A percentile compares a stretch with the other conserved stretches of the same genome.
phyloP scores from a whole-genome alignment of 805 yeast genomes.

The Barnettozyma wickerhamii region DNA sequence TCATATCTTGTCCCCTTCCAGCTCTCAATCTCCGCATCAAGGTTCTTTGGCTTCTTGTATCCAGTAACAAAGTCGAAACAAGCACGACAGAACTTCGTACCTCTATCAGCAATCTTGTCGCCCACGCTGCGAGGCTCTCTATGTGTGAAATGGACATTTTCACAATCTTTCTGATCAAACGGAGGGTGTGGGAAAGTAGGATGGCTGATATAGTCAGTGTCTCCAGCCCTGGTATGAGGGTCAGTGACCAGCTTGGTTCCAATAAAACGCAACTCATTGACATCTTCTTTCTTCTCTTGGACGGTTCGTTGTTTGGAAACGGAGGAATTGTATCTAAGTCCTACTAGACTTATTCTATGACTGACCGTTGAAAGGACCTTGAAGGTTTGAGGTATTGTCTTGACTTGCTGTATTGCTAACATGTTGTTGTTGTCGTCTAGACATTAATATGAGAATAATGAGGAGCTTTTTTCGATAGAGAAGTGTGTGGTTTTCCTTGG shows the following conservation, averaged over 20 bases:
- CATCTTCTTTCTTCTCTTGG: not conserved
- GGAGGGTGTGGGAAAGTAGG: constrained; percentile 42
- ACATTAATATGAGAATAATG: too few relatives aligned
- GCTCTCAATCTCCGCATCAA: constrained; percentile 27
- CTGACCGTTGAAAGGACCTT: not conserved
- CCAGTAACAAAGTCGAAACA: constrained; percentile 63
- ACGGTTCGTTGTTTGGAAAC: not conserved
- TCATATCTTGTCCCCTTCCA: constrained; percentile 35
- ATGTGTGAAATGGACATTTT: constrained; percentile 44
- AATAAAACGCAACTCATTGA: not conserved
- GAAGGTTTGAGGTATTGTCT: not conserved
- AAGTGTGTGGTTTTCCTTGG: too few relatives aligned
- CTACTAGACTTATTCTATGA: too few relatives aligned
- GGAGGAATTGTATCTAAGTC: not conserved
- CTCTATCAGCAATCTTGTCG: constrained; percentile 48
- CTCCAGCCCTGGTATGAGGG: not conserved
- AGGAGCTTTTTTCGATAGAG: too few relatives aligned
- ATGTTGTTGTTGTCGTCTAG: constrained; percentile 24
- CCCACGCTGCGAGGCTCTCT: constrained; percentile 41
- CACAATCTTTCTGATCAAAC: constrained; percentile 34
- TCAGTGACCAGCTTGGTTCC: constrained; percentile 1
- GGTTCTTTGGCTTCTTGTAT: constrained; percentile 50
- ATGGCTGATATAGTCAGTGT: constrained; percentile 16
- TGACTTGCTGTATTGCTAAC: constrained; percentile 25
- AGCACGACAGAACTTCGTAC: constrained; percentile 41